Base-by-base conservation (phyloP, 495 filamentous ascomycete species). In the Neurospora sp. region DNA sequence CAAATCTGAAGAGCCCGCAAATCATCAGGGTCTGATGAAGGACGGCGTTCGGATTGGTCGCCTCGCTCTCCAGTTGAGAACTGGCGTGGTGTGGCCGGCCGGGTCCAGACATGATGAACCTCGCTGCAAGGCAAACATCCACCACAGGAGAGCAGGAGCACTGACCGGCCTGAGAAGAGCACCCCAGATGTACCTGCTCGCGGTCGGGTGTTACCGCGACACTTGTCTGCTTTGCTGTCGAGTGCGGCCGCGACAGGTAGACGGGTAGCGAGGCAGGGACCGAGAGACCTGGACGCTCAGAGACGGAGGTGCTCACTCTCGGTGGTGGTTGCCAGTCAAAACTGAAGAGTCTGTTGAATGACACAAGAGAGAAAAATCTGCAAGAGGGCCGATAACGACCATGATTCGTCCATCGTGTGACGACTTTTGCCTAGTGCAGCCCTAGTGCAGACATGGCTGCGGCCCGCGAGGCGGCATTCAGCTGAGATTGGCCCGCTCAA, bases 391-490 rank as follows among this genome's bases (percentile, higher is more conserved):
- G 73, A 74, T 77, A 46, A 44, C 54, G 72, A 70, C 77, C 72
- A 71, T 82, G 79, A 83, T 83, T 83, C 75, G 82, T 78, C 62
- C 73, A 44, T 59, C 70, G 77, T 83, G 82, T 83, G 82, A 83
- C 78, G 78, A 78, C 75, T 74, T 73, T 74, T 77, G 73, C 77
- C 78, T 81, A 76, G 78, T 66, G 31, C 54, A 75, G 79, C 73
- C 75, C 76, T 82, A 76, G 78, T 83, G 82, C 79, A 83, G 76
- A 74, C 73, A 42, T 75, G 76, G 79, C 75, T 79, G 77, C 79
- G 82, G 81, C 76, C 80, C 78, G 81, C 76, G 73, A 69, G 77
- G 77, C 77, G 77, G 78, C 78, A 76, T 72, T 76, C 76, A 77
- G 72, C 73, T 70, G 76, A 81, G 81, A 83, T 83, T 83, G 81